Evolutionary conservation across 2,329 filamentous ascomycete genomes (phyloP).

Genomic region (Beauveria medogensis): DNA sequence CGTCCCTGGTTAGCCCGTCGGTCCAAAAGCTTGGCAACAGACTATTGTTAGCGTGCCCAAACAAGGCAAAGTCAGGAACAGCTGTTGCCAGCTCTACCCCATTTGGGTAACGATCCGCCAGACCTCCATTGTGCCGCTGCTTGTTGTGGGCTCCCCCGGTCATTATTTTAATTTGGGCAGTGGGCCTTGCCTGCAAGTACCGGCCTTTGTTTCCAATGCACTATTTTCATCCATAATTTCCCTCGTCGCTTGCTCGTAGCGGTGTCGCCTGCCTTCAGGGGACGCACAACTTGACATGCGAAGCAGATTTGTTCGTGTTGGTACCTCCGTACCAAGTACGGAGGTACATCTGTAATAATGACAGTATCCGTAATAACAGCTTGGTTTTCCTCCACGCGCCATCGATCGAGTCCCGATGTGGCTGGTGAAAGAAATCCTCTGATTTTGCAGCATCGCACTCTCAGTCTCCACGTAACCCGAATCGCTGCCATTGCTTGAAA

Average conservation of each 20-base stretch:
- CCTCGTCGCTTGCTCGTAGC: background rate
- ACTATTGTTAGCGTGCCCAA: background rate
- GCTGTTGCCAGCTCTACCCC: conserved; percentile 8
- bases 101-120: conserved; percentile 8
- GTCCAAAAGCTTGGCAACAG: background rate
- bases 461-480: too few species aligned
- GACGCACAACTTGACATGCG: background rate
- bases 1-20: background rate
- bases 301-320: background rate
- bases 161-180: background rate
- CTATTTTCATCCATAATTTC: conserved; percentile 1
- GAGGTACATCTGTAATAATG: too few species aligned
- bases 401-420: conserved; percentile 6
- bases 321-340: too few species aligned
- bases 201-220: background rate
- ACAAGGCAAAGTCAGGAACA: conserved; percentile 7
- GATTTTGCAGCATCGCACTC: too few species aligned
- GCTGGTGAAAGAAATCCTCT: background rate
- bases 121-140: conserved; percentile 1
- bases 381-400: background rate
- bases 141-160: background rate
- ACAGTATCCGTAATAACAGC: too few species aligned
- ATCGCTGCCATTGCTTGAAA: too few species aligned
- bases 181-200: background rate
- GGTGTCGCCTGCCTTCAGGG: background rate